Evolutionary conservation across 1,139 yeast species (phyloP), one percentile per base, ranked within the genome.

Genomic region (Saccharomyces hybrid): DNA sequence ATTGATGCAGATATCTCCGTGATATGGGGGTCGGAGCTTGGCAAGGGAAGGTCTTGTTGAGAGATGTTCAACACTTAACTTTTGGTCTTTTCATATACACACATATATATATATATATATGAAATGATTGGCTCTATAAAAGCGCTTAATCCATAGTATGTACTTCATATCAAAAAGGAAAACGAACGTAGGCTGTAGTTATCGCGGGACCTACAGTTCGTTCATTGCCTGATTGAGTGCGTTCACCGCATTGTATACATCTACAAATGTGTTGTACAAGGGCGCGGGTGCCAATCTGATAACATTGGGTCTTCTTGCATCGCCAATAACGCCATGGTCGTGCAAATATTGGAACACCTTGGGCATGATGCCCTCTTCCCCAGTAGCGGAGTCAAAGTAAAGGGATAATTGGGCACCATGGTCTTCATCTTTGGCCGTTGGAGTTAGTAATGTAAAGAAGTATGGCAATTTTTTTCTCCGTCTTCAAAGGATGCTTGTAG

Each of bases 301-400:
- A 7, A 90, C 97, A 67, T 84, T 84, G 1, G 97, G 98, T 67
- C 88, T 78, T 67, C 98, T 78, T 65, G 90, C 97, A 67, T 91
- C 98, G 56, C 89, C 87, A 47, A 90, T 80, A 2, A 88, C 80
- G 2, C 90, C 97, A 47, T 73, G 69, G 2, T 70, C 60, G 42
- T 75, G 73, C 57, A 90, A 68, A 55, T 75, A 73, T 1, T 66
- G 61, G 60, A 79, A 78, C 3, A 88, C 84, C 41, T 69, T 67
- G 55, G 81, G 85, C 97, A 90, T 90, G 5, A 81, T 71, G 49
- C 82, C 79, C 8, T 71, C 71, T 16, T 73, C 75, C 41, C 64
- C 53, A 62, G 26, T 19, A 19, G 75, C 75, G 0, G 88, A 88
- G 56, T 75, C 75, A 71, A 90, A 88, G 47, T 83, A 67, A 7